Percentiles rank a stretch among this genome's conserved stretches.
These are phyloP conservation scores for Colletotrichum noveboracense DNA, from an alignment of 2,329 filamentous ascomycete genomes.

Conservation along the genomic window DNA sequence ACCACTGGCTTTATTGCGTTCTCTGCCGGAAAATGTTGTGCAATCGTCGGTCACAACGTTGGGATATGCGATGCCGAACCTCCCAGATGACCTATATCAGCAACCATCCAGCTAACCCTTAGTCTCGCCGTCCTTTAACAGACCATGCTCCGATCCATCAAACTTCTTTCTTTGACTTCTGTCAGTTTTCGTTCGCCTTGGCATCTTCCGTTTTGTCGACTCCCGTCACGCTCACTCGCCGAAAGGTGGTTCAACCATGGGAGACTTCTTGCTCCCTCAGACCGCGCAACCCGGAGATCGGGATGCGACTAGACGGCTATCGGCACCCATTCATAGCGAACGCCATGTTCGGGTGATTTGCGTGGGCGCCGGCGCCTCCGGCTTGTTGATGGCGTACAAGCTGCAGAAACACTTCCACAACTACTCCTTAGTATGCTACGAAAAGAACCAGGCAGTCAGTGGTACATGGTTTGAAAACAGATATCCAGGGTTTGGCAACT, in stretches of 20 bases:
- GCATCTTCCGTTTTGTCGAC: neutral
- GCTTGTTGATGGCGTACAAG: constrained; percentile 53
- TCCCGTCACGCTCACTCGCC: neutral
- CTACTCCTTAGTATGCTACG: constrained; percentile 45
- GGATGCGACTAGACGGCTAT: neutral
- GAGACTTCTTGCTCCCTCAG: neutral
- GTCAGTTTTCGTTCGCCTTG: neutral
- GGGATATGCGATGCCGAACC: neutral
- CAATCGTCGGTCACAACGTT: neutral
- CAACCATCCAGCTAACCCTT: neutral
- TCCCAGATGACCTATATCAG: neutral
- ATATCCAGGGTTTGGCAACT: constrained; percentile 41
- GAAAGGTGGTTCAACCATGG: neutral
- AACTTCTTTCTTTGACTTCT: neutral
- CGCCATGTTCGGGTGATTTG: constrained; percentile 35
- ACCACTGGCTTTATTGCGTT: neutral
- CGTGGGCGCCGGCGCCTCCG: constrained; percentile 53
- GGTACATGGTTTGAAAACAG: constrained; percentile 60
- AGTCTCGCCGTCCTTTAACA: neutral
- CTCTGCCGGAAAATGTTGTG: neutral
- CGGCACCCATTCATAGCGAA: constrained; percentile 12
- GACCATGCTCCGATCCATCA: neutral
- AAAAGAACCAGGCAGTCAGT: constrained; percentile 61
- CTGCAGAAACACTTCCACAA: constrained; percentile 47
- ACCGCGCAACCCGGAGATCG: neutral